phyloP scores from a whole-genome alignment of 2,329 filamentous ascomycete species.

The Talaromyces islandicus region DNA sequence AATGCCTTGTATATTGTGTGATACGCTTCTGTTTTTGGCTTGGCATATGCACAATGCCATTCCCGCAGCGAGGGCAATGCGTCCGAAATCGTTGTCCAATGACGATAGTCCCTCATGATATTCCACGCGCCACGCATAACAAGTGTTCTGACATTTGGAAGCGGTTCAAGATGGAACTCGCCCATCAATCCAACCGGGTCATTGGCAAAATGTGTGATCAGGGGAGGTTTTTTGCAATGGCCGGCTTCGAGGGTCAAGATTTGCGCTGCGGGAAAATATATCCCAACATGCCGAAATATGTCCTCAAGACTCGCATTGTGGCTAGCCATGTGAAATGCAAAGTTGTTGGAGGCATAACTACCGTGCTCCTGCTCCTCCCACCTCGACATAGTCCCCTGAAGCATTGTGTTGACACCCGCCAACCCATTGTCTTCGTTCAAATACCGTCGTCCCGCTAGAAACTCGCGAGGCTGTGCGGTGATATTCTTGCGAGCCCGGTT shows the following conservation, averaged over 20 bases:
- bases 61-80: slow-evolving; percentile 61
- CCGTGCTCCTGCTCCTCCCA: slow-evolving; percentile 22
- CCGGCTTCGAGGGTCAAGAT: slow-evolving; percentile 72
- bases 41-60: slow-evolving; percentile 54
- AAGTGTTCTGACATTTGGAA: slow-evolving; percentile 58
- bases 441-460: slow-evolving; percentile 20
- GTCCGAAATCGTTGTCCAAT: slow-evolving; percentile 57
- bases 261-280: slow-evolving; percentile 54
- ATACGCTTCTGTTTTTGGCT: slow-evolving; percentile 69
- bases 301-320: slow-evolving; percentile 67
- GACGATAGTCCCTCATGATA: slow-evolving; percentile 57
- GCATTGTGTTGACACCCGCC: slow-evolving; percentile 16
- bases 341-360: slow-evolving; percentile 17
- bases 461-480: slow-evolving; percentile 25
- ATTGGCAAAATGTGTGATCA: slow-evolving; percentile 53
- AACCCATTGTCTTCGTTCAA: slow-evolving; percentile 18
- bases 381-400: slow-evolving; percentile 18
- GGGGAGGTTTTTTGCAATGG: slow-evolving; percentile 67
- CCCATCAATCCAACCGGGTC: slow-evolving; percentile 23
- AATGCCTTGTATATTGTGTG: slow-evolving; percentile 62
- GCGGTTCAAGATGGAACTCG: slow-evolving; percentile 37
- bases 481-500: slow-evolving; percentile 49
- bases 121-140: slow-evolving; percentile 75
- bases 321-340: slow-evolving; percentile 29
- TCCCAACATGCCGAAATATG: slow-evolving; percentile 59